Evolutionary conservation across 2,329 filamentous ascomycete species (phyloP), one percentile per base, ranked within the genome.

Genomic region (Zalaria obscura): DNA sequence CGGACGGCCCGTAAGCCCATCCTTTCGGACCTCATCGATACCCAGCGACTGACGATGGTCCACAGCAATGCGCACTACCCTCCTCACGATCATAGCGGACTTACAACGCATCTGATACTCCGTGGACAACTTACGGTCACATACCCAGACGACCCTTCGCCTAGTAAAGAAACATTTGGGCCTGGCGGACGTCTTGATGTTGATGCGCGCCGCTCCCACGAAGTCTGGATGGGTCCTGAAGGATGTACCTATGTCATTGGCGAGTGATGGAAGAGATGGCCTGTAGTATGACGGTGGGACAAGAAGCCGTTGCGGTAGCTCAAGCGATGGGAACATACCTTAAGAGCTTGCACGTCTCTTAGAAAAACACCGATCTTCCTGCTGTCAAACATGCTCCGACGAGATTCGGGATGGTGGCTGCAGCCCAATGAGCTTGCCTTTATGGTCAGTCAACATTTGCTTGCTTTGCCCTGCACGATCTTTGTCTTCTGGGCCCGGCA

Each of bases 91-190:
- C 81, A 86, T 54, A 50, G 59, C 25, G 72, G 70, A 31, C 62
- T 78, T 36, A 85, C 79, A 0, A 84, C 80, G 1, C 80, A 86
- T 59, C 65, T 85, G 37, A 77, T 86, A 45, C 60, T 81, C 25
- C 58, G 66, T 4, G 81, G 80, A 34, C 65, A 75, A 43, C 58
- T 86, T 52, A 83, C 76, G 5, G 73, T 85, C 45, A 70, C 69
- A 18, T 85, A 81, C 52, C 80, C 78, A 0, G 58, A 76, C 8
- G 78, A 82, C 43, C 52, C 62, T 11, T 57, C 61, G 27, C 63
- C 70, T 0, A 65, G 62, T 47, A 81, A 75, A 58, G 68, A 70
- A 44, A 76, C 72, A 0, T 77, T 75, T 46, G 67, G 70, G 0
- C 67, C 69, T 1, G 80, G 80, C 1, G 72, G 72, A 34, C 65